Evolutionary conservation across 2,329 filamentous ascomycete species (phyloP), one percentile per base, ranked within the genome.

Genomic region (Trichophyton schoenleinii): DNA sequence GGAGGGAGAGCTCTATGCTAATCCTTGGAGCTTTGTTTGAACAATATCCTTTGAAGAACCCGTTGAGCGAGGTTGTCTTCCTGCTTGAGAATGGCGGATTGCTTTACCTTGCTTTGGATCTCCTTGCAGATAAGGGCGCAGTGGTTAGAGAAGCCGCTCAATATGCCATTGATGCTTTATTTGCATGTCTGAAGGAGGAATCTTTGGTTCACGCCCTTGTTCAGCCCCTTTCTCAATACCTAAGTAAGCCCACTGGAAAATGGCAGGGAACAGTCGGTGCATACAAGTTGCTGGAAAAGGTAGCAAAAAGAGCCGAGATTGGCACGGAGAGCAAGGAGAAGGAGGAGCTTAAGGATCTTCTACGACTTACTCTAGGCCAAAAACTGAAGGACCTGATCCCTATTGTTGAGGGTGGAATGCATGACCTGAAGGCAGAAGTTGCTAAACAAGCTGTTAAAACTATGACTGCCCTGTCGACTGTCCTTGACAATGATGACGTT

Each of bases 401-500:
- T 8, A 60, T 66, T 49, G 65, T 64, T 28, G 65, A 66, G 59
- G 81, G 80, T 60, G 90, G 90, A 68, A 97, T 99, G 92, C 91
- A 96, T 77, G 94, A 99, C 73, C 81, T 99, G 72, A 99, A 99
- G 81, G 71, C 79, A 57, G 94, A 97, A 71, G 82, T 85, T 60
- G 76, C 78, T 74, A 97, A 96, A 79, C 89, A 95, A 78, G 86
- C 94, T n/a, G 79, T 89, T 70, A 87, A 88, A 75, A 89, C 92
- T 57, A 97, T 99, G 92, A 89, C 83, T 69, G 88, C 90, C 41
- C 81, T 99, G 60, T 95, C 91, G 2, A 87, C 87, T 7, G 84
- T 99, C 15, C 83, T 99, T 57, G 91, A 91, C 71, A 99, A 99
- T 80, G 94, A 99, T 78, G 94, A 99, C 74, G 91, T 99, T 61